Evolutionary conservation across 495 filamentous ascomycete species (phyloP).

Genomic region (Immersiella caudata): DNA sequence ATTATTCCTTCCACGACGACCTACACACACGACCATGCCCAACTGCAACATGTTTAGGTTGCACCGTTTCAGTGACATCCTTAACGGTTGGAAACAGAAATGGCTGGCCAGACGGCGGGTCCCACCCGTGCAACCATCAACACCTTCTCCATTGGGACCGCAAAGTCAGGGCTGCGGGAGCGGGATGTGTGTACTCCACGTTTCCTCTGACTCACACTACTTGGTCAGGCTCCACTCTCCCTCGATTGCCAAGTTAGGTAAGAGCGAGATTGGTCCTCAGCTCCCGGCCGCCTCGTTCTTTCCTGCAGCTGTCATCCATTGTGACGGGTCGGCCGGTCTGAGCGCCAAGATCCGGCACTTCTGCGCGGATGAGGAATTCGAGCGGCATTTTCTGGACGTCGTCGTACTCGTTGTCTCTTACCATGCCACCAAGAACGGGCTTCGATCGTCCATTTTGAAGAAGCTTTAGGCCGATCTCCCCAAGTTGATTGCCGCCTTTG

Average conservation of each 20-base stretch:
- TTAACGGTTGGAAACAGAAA: too few species aligned
- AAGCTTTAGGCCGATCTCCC: too few species aligned
- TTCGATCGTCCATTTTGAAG: too few species aligned
- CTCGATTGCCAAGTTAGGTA: background rate
- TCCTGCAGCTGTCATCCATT: background rate
- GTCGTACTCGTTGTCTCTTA: background rate
- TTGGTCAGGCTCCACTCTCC: background rate
- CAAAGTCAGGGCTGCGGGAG: background rate
- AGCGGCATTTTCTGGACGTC: background rate
- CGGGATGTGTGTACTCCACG: background rate
- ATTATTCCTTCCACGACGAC: too few species aligned
- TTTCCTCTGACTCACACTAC: slow-evolving; percentile 1
- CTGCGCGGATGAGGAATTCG: background rate
- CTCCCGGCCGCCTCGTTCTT: background rate
- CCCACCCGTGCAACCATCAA: too few species aligned
- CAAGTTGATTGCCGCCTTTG: too few species aligned
- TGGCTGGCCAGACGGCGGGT: too few species aligned
- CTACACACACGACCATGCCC: too few species aligned
- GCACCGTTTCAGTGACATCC: too few species aligned
- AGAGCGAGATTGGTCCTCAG: background rate
- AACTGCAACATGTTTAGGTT: too few species aligned
- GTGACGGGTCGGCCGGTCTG: background rate
- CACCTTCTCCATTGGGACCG: too few species aligned
- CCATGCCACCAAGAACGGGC: too few species aligned
- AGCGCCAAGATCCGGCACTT: background rate